Percentiles rank a stretch among this genome's conserved stretches.
These are phyloP conservation scores for Fusarium floridanum DNA, from an alignment of 2,329 filamentous ascomycete species.

Conservation along the genomic window DNA sequence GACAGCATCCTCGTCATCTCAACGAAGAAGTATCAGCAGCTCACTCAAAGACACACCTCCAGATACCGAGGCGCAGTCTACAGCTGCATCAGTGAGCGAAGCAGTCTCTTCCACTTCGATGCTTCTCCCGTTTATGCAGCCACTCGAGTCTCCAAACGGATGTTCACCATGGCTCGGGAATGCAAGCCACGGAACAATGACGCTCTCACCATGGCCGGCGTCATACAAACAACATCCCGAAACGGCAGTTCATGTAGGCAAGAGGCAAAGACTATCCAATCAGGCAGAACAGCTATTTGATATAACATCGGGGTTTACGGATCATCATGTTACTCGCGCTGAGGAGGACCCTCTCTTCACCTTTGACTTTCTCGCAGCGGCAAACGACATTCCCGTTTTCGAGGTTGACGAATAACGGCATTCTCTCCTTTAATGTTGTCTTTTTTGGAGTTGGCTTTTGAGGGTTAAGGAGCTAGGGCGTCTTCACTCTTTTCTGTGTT, in stretches of 20 bases:
- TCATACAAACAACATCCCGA: constrained; percentile 43
- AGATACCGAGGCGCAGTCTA: constrained; percentile 32
- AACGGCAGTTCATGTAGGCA: constrained; percentile 20
- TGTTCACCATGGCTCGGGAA: constrained; percentile 32
- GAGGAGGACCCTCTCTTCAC: constrained; percentile 43
- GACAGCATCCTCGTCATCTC: constrained; percentile 38
- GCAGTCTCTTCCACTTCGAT: constrained; percentile 27
- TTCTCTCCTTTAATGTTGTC: background rate
- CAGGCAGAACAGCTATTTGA: constrained; percentile 42
- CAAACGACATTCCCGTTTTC: constrained; percentile 43
- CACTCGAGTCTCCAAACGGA: constrained; percentile 27
- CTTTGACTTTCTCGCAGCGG: constrained; percentile 40
- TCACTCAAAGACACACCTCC: constrained; percentile 43
- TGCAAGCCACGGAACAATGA: constrained; percentile 7
- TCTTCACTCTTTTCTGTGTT: background rate
- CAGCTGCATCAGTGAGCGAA: constrained; percentile 29
- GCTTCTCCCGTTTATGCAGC: constrained; percentile 37
- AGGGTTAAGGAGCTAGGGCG: background rate
- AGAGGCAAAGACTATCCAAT: constrained; percentile 38
- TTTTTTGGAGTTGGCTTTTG: background rate
- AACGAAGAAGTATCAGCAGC: constrained; percentile 28
- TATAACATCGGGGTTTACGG: constrained; percentile 36
- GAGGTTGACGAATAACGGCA: constrained; percentile 37
- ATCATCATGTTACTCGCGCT: constrained; percentile 33
- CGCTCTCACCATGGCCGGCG: constrained; percentile 29